Evolutionary conservation across 2,329 filamentous ascomycete species (phyloP), one percentile per base, ranked within the genome.

Genomic region (Hypoxylon rubiginosum): DNA sequence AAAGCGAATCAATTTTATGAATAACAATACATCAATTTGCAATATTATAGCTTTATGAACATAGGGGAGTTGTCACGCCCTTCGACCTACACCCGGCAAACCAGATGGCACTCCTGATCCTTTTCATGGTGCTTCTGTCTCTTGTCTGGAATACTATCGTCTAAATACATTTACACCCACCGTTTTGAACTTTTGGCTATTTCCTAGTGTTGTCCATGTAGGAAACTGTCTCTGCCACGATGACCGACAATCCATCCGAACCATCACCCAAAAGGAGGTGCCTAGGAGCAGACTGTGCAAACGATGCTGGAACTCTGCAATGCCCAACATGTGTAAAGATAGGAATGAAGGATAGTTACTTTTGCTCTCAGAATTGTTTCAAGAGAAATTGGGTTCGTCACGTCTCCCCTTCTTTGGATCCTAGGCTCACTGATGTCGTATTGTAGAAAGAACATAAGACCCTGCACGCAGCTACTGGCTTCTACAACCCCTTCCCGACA

Each of bases 301-400:
- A 97, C 69, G 91, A 95, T 70, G 94, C 94, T 62, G 90, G 93
- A 66, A 85, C 90, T 57, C 83, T 99, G 50, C 94, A 98, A 80
- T 99, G 96, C 80, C 96, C 96, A 58, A 98, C 92, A 53, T 99
- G 96, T 79, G 86, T 97, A 75, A 97, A 97, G 82, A 84, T 94
- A 46, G 92, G 91, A 58, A 91, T 90, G 74, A 90, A 94, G 77
- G 93, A 96, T 76, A 97, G 93, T 83, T 97, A 90, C 82, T 99
- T 98, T 83, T 99, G 96, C 84, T 94, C 94, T 24, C 96, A 99
- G 80, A 96, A 98, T 74, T 99, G 96, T 85, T 99, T 99, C 83
- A 98, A 97, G 86, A 91, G 90, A 80, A 99, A 94, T 84, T 99
- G 96, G 96, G 95, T 98, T 89, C 74, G 88, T 73, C 73, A 54